Conservation (phyloP, 2,329 filamentous ascomycete species). For the Calonectria honghensis region DNA sequence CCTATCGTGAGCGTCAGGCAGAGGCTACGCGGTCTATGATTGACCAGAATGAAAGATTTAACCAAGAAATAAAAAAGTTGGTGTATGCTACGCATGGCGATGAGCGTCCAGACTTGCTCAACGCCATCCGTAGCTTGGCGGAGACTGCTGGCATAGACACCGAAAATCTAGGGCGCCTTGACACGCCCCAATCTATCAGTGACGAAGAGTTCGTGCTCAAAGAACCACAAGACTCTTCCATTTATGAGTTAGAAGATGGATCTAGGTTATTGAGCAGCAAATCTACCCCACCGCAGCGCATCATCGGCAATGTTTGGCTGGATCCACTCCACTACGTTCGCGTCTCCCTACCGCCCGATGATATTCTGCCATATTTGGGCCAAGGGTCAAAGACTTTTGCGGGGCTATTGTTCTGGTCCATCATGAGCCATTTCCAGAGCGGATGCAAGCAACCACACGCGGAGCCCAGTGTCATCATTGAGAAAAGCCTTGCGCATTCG, state of each 20-base stretch:
- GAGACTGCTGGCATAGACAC: constrained; percentile 33
- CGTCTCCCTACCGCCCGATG: constrained; percentile 41
- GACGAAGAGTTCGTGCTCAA: neutral
- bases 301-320: constrained; percentile 33
- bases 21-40: constrained; percentile 44
- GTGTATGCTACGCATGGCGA: constrained; percentile 28
- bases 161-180: no score
- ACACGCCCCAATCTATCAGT: no score
- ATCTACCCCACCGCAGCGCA: neutral
- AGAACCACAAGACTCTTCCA: neutral
- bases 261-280: neutral
- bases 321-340: constrained; percentile 43
- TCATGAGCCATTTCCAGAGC: constrained; percentile 40
- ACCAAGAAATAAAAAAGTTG: constrained; percentile 27
- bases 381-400: constrained; percentile 37
- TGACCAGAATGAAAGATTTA: constrained; percentile 47
- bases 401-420: constrained; percentile 43
- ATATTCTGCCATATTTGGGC: constrained; percentile 45
- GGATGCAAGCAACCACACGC: constrained; percentile 14
- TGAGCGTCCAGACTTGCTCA: constrained; percentile 35
- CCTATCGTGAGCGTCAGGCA: constrained; percentile 56
- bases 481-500: constrained; percentile 38
- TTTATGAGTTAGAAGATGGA: neutral
- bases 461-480: constrained; percentile 22
- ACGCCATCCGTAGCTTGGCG: constrained; percentile 34